Conservation (phyloP, 2,329 filamentous ascomycete genomes). For the Cercospora berteroae region DNA sequence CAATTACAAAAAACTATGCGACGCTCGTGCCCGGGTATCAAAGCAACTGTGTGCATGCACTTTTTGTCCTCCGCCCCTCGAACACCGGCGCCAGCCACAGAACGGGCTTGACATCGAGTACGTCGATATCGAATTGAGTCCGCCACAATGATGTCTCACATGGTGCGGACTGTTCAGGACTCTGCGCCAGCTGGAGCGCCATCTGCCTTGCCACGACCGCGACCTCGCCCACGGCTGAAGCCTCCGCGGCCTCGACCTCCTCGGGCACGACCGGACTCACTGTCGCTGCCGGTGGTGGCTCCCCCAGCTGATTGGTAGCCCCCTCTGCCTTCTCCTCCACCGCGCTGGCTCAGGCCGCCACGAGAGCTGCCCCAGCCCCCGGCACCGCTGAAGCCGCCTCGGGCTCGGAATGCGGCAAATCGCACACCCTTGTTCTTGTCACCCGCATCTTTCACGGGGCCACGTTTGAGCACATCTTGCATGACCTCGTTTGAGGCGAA, state of each 20-base stretch:
- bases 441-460: conserved; percentile 62
- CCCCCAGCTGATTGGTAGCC: conserved; percentile 38
- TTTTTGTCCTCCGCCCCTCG: not conserved
- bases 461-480: conserved; percentile 70
- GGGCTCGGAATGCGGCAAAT: conserved; percentile 61
- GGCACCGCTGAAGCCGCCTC: conserved; percentile 52
- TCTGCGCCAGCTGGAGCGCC: conserved; percentile 32
- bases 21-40: conserved; percentile 24
- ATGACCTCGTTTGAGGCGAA: conserved; percentile 80
- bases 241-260: conserved; percentile 43
- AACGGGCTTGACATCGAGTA: not conserved
- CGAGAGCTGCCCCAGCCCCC: conserved; percentile 64
- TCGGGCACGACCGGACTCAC: conserved; percentile 64
- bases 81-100: not conserved
- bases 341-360: conserved; percentile 59
- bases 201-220: conserved; percentile 33
- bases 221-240: conserved; percentile 55
- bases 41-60: conserved; percentile 17
- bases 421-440: conserved; percentile 63
- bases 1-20: conserved; percentile 20
- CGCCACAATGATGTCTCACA: not conserved
- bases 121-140: not conserved
- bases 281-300: conserved; percentile 56
- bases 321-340: conserved; percentile 49
- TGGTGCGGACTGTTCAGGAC: conserved; percentile 25